Conservation (phyloP, 768 basidiomycete species). For the Boletus pseudopeckii region DNA sequence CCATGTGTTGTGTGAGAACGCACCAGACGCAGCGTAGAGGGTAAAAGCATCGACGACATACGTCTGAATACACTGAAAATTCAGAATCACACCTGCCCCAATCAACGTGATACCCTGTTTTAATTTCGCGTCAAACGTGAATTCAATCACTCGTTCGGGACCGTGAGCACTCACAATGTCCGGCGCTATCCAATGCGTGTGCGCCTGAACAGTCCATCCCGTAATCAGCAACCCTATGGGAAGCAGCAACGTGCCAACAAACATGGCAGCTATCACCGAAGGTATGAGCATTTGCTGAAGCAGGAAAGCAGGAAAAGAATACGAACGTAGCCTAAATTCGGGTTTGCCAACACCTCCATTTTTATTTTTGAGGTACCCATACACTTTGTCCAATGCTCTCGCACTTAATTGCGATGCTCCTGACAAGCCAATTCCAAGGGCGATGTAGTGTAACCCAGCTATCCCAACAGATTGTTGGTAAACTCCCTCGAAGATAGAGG, state of each 20-base stretch:
- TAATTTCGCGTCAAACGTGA: conserved; percentile 4
- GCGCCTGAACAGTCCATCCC: conserved; percentile 64
- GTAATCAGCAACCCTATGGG: conserved; percentile 66
- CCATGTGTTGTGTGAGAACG: conserved; percentile 4
- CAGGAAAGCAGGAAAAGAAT: not conserved
- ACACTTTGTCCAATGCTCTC: conserved; percentile 51
- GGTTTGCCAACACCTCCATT: conserved; percentile 55
- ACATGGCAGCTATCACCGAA: conserved; percentile 46
- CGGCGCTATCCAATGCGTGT: conserved; percentile 65
- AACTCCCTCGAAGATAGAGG: conserved; percentile 49
- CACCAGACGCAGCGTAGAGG: conserved; percentile 65
- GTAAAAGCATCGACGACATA: conserved; percentile 70
- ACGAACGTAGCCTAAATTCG: conserved; percentile 50
- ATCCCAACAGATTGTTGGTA: conserved; percentile 59
- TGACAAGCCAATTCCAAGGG: conserved; percentile 62
- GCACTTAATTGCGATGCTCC: conserved; percentile 54
- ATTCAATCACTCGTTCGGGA: too few relatives aligned
- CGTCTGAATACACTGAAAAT: conserved; percentile 60
- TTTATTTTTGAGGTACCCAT: conserved; percentile 46
- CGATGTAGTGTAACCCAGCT: conserved; percentile 66
- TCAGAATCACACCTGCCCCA: conserved; percentile 55
- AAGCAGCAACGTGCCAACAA: conserved; percentile 54
- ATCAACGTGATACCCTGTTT: conserved; percentile 53
- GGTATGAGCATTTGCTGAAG: not conserved
- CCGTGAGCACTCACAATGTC: conserved; percentile 49